Evolutionary conservation across 2,329 filamentous ascomycete species (phyloP).

Genomic region (Fusarium hostae): DNA sequence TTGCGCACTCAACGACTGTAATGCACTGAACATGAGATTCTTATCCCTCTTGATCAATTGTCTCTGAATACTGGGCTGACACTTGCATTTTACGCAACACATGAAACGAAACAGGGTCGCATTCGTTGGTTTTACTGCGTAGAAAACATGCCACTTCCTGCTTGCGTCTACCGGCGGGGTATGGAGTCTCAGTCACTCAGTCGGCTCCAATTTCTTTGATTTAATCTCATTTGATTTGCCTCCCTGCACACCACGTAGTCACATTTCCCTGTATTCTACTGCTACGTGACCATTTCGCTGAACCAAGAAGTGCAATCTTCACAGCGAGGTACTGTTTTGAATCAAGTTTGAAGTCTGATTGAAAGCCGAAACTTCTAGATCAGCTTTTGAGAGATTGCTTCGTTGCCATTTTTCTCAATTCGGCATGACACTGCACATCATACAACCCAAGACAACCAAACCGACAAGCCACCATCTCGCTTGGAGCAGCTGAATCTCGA

Average conservation of each 20-base stretch:
- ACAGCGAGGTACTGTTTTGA: not conserved
- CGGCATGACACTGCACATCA: not conserved
- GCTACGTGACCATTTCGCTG: not conserved
- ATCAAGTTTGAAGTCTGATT: not conserved
- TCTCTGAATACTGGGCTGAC: slow-evolving; percentile 16
- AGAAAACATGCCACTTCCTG: slow-evolving; percentile 24
- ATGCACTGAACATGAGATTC: slow-evolving; percentile 11
- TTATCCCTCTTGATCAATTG: not conserved
- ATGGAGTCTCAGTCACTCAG: not conserved
- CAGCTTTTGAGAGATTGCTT: not conserved
- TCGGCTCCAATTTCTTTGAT: not conserved
- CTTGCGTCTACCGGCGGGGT: slow-evolving; percentile 14
- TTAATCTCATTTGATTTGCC: slow-evolving; percentile 2
- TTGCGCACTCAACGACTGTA: not conserved
- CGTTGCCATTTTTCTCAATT: not conserved
- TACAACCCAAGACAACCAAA: not conserved
- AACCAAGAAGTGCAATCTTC: not conserved
- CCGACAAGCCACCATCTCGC: slow-evolving; percentile 7
- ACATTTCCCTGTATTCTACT: not conserved
- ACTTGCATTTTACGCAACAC: slow-evolving; percentile 26
- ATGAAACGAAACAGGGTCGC: not conserved
- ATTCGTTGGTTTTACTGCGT: not conserved
- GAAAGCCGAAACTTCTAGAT: not conserved
- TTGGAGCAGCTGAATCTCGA: slow-evolving; percentile 12
- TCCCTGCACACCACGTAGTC: slow-evolving; percentile 4